Evolutionary conservation across 768 basidiomycete genomes (phyloP).

Genomic region (Naganishia kalamii): DNA sequence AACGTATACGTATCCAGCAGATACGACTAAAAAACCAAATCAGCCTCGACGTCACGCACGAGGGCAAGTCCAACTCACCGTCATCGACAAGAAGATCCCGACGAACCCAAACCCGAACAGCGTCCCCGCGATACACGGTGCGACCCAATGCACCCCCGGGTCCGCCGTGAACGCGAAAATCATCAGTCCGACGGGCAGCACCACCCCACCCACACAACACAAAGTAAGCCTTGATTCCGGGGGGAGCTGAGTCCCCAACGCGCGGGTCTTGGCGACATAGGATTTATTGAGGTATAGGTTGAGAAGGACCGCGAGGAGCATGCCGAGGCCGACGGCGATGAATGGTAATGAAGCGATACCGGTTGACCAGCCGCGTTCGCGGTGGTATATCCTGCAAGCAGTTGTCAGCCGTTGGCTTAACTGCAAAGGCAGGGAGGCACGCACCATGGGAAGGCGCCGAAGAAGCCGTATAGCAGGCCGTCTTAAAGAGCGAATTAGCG

Average conservation of each 20-base stretch:
- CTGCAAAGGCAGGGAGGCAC: background rate
- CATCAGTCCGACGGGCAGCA: slow-evolving; percentile 63
- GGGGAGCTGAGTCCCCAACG: slow-evolving; percentile 47
- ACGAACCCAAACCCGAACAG: slow-evolving; percentile 43
- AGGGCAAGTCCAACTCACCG: background rate
- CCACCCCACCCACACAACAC: slow-evolving; percentile 35
- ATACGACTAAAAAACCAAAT: slow-evolving; percentile 52
- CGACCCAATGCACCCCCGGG: slow-evolving; percentile 61
- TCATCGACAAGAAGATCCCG: background rate
- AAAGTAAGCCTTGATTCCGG: slow-evolving; percentile 62
- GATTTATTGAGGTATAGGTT: slow-evolving; percentile 52
- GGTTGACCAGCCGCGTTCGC: slow-evolving; percentile 34
- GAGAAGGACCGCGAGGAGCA: slow-evolving; percentile 53
- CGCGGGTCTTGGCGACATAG: slow-evolving; percentile 50
- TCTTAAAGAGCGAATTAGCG: background rate
- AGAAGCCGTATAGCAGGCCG: slow-evolving; percentile 8
- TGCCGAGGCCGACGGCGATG: slow-evolving; percentile 60
- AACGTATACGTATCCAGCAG: slow-evolving; percentile 37
- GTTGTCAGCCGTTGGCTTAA: background rate
- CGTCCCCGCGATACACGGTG: slow-evolving; percentile 56
- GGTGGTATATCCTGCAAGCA: slow-evolving; percentile 10
- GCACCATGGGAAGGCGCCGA: slow-evolving; percentile 9
- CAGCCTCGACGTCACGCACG: slow-evolving; percentile 48
- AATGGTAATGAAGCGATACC: slow-evolving; percentile 61
- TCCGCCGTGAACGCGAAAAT: slow-evolving; percentile 67